Base-by-base conservation (phyloP, 345 rosid genomes). In the Chamaenerion angustifolium region DNA sequence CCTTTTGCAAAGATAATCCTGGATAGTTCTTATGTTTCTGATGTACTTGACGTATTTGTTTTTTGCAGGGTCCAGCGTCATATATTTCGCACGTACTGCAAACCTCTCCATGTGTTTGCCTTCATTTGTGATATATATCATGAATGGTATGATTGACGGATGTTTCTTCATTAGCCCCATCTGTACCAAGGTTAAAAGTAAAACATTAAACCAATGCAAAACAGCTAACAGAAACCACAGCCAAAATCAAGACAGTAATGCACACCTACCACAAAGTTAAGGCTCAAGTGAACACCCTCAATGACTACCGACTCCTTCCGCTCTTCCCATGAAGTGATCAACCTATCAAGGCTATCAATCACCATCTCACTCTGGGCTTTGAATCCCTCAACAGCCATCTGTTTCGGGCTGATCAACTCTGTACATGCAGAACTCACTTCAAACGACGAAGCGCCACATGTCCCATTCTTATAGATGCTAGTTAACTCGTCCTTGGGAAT, bases 341-440 rank as follows among this genome's bases (percentile, higher is more conserved):
- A 80, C 48, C 99, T 78, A 66, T 88, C 95, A n/a, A 93, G 96
- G 70, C 95, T 93, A 54, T 93, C 99, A 17, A 93, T 93, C 11
- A 93, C 99, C 96, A 88, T 93, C 70, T 93, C 99, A 57, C 99
- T 93, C 55, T 93, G 99, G 21, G 99, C 99, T 69, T 93, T 93
- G 44, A 61, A 93, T 51, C 99, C 99, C 85, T 84, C 92, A 45
- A 88, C 51, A 45, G 99, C 99, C 99, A 93, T 88, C 60, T 77
- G 90, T 71, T 93, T 93, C 10, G 76, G 76, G 66, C 84, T 75
- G 66, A 88, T 68, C 68, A 69, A 57, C 10, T 67, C 84, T 0
- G 73, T 54, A n/a, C 57, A 16, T 27, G 64, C 62, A 25, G 78
- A 68, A 57, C 71, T 64, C 49, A 12, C 49, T 45, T 78, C 88